Evolutionary conservation across 228 moss, liverwort and hornwort genomes (phyloP).

Genomic region (Sphagnum fallax): DNA sequence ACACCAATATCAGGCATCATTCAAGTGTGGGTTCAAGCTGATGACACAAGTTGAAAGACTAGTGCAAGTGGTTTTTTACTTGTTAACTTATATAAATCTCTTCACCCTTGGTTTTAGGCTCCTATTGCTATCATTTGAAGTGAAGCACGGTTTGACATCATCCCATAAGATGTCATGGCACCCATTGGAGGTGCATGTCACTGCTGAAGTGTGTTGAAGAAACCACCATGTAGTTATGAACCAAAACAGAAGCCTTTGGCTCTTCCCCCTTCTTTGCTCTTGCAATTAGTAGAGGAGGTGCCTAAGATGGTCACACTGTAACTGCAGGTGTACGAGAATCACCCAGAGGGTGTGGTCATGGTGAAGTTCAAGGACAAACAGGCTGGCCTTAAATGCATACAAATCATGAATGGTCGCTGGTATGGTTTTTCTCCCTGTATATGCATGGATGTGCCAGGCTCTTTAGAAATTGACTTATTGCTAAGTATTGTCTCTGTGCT

Average conservation of each 20-base stretch:
- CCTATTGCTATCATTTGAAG: too few species aligned
- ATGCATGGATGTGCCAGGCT: background rate
- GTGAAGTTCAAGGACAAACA: conserved; percentile 94
- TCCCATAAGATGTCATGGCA: background rate
- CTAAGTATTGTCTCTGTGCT: background rate
- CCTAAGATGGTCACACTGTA: too few species aligned
- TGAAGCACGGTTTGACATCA: too few species aligned
- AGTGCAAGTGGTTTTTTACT: too few species aligned
- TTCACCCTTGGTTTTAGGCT: too few species aligned
- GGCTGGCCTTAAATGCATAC: conserved; percentile 84
- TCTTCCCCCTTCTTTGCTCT: background rate
- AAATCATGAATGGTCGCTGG: conserved; percentile 98
- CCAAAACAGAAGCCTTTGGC: background rate
- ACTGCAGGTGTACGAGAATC: conserved; percentile 85
- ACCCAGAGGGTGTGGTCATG: conserved; percentile 98
- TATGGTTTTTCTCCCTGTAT: conserved; percentile 12
- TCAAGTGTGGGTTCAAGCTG: too few species aligned
- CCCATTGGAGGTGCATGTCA: background rate
- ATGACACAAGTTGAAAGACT: too few species aligned
- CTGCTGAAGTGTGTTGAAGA: background rate
- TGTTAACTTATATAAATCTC: too few species aligned
- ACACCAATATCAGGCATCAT: too few species aligned
- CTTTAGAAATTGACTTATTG: background rate
- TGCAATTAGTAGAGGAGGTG: too few species aligned
- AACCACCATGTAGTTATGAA: background rate